Base-by-base conservation (phyloP, 495 filamentous ascomycete genomes). In the Penicillium flavigenum region DNA sequence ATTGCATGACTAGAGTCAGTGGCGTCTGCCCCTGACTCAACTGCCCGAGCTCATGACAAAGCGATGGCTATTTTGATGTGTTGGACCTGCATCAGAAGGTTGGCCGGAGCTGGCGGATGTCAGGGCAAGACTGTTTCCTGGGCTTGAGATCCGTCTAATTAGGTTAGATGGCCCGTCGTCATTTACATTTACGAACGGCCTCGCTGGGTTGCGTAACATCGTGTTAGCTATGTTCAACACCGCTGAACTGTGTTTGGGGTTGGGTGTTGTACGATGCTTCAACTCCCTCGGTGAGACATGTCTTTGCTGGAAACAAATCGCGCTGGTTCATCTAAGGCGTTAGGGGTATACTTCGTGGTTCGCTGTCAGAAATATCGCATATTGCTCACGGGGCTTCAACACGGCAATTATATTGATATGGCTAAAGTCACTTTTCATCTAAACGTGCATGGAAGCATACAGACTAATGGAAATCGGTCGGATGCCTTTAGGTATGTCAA, bases 221-320 rank as follows among this genome's bases (percentile, higher is more conserved):
- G 20, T 27, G 14, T 19, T 39, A 6, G 32, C 20, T 20, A 8
- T 47, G 53, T 39, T 41, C 31, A 34, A 32, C 16, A 22, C 9
- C 38, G 22, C 16, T 41, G 43, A 39, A 29, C 12, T 39, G 32
- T 47, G 19, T 38, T 17, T 26, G 22, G 24, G 39, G 9, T 31
- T 29, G 9, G 19, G 24, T 38, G 52, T 55, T 47, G 53, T 29
- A 55, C 53, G 29, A 29, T 55, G 44, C 32, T 47, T 20, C 9
- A 24, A 39, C 6, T 27, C 1, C 11, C 6, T 10, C 17, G 43
- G n/a, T 24, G n/a, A 55, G 53, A 47, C 53, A 47, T 55, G 20
- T 39, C 29, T 29, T 27, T 11, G 24, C 9, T 16, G 8, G 14
- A 27, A 27, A 27, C 2, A 2, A 31, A 19, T 20, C 1, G 10